Evolutionary conservation across 257 asterid species (phyloP).

Genomic region (Leonotis leonurus): DNA sequence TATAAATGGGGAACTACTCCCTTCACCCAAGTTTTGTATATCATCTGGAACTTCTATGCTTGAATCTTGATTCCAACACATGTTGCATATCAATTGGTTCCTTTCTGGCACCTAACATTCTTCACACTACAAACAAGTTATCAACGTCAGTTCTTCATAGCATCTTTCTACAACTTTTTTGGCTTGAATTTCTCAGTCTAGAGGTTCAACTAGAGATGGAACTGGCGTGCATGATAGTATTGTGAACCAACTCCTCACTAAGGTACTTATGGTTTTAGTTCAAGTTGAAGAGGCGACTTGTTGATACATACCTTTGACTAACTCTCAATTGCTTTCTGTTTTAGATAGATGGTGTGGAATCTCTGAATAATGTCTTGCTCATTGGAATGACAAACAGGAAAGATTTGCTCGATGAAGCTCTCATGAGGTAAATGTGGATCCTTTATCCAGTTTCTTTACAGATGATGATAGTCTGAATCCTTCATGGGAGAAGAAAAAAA

Average conservation of each 20-base stretch:
- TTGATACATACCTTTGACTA: conserved; percentile 13
- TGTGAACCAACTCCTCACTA: conserved; percentile 95
- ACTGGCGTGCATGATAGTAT: conserved; percentile 99
- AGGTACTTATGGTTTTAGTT: conserved; percentile 49
- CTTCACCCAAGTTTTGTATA: background rate
- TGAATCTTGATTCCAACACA: background rate
- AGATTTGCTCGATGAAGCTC: conserved; percentile 98
- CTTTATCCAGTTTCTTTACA: conserved; percentile 2
- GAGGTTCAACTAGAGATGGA: conserved; percentile 99
- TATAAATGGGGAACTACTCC: background rate
- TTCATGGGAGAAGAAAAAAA: background rate
- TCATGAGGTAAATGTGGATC: conserved; percentile 56
- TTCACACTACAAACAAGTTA: conserved; percentile 5
- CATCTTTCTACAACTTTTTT: conserved; percentile 14
- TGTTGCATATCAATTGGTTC: conserved; percentile 10
- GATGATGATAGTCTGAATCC: conserved; percentile 1
- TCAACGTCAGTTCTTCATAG: conserved; percentile 9
- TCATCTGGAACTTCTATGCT: background rate
- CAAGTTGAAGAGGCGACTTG: conserved; percentile 10
- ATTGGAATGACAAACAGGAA: conserved; percentile 99
- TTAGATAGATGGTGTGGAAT: conserved; percentile 99
- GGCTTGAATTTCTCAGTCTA: conserved; percentile 54
- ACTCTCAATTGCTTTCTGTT: conserved; percentile 23
- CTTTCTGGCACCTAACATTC: conserved; percentile 3
- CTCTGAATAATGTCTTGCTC: conserved; percentile 93